Percentiles rank a stretch among this genome's conserved stretches.
Evolutionary conservation across 2,329 filamentous ascomycete species (phyloP).

Genomic region (Sporothrix schenckii): DNA sequence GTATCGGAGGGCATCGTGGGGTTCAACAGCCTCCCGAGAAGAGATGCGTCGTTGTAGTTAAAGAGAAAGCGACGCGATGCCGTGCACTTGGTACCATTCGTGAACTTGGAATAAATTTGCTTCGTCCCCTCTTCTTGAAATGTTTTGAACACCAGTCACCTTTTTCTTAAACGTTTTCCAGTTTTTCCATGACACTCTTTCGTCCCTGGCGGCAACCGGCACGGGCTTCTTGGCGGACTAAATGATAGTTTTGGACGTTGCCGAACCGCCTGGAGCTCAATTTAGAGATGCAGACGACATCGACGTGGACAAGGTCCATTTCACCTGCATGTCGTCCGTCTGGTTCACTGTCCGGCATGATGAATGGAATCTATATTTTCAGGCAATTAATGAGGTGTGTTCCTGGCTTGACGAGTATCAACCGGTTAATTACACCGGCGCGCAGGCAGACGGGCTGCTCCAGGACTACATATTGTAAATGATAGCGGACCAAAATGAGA

Average conservation of each 20-base stretch:
- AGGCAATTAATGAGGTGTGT: neutral
- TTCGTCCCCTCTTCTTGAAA: neutral
- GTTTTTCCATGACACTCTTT: neutral
- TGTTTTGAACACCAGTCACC: neutral
- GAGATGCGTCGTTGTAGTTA: neutral
- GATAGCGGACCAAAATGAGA: neutral
- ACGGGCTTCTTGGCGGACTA: neutral
- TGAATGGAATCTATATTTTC: neutral
- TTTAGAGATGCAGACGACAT: neutral
- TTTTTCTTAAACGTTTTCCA: neutral
- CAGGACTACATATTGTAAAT: neutral
- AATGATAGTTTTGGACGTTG: neutral
- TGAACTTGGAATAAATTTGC: no score
- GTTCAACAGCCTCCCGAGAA: conserved; percentile 32
- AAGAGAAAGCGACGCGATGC: neutral
- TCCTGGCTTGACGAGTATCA: neutral
- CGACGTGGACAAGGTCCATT: neutral
- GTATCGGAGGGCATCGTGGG: conserved; percentile 36
- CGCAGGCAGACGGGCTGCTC: neutral
- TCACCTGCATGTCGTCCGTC: neutral
- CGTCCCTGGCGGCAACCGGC: neutral
- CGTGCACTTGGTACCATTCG: no score
- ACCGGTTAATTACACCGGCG: conserved; percentile 1
- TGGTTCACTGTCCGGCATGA: neutral
- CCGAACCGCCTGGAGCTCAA: neutral